phyloP scores from a whole-genome alignment of 176 grass and related monocot species.

The Melocanna baccifera region DNA sequence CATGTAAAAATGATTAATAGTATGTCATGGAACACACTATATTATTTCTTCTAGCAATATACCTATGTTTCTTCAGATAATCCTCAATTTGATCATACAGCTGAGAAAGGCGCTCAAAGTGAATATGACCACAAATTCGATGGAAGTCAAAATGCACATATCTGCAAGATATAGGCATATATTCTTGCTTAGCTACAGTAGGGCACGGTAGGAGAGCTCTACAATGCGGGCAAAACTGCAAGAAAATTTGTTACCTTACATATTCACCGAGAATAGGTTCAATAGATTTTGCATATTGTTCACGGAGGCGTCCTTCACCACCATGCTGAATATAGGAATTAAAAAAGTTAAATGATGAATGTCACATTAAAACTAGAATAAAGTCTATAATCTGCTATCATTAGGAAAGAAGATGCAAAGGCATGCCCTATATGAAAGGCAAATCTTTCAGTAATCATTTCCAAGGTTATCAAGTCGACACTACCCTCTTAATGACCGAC shows the following conservation, averaged over 20 bases:
- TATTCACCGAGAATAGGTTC: constrained; percentile 80
- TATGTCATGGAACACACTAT: background rate
- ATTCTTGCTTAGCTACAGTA: constrained; percentile 23
- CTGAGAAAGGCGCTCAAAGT: constrained; percentile 92
- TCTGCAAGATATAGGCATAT: constrained; percentile 43
- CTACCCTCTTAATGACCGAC: no score
- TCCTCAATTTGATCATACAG: constrained; percentile 86
- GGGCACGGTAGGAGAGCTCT: constrained; percentile 1
- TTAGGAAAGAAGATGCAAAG: background rate
- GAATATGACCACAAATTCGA: constrained; percentile 84
- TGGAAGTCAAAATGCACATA: constrained; percentile 98
- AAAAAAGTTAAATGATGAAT: background rate
- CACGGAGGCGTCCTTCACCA: constrained; percentile 75
- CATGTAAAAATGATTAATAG: constrained; percentile 1
- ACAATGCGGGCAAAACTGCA: background rate
- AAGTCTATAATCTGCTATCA: constrained; percentile 25
- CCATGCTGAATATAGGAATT: constrained; percentile 62
- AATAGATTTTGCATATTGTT: constrained; percentile 75
- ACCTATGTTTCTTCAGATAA: constrained; percentile 80
- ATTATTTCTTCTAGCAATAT: constrained; percentile 29
- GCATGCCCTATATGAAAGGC: background rate
- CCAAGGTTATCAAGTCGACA: no score
- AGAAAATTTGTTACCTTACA: constrained; percentile 57
- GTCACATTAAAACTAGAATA: background rate
- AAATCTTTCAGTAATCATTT: background rate